phyloP scores from a whole-genome alignment of 768 basidiomycete species.

The Leucocoprinus leucothites region DNA sequence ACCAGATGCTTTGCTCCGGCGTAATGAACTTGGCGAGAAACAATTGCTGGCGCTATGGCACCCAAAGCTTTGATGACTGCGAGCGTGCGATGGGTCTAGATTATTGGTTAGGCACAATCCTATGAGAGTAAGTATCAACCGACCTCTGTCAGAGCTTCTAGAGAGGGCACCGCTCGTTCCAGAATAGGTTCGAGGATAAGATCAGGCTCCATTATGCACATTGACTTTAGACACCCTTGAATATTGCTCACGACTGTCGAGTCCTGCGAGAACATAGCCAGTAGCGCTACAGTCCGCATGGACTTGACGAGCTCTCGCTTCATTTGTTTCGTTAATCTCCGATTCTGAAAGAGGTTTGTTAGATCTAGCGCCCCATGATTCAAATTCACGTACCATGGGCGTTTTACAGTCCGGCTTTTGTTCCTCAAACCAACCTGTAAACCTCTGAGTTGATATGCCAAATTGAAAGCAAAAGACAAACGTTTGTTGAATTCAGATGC shows the following conservation, averaged over 20 bases:
- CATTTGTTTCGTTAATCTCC: slow-evolving; percentile 75
- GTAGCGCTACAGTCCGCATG: slow-evolving; percentile 74
- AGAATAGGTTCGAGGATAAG: slow-evolving; percentile 78
- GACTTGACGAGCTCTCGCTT: slow-evolving; percentile 82
- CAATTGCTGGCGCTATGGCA: slow-evolving; percentile 75
- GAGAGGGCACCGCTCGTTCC: slow-evolving; percentile 79
- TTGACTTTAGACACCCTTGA: slow-evolving; percentile 76
- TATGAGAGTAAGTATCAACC: slow-evolving; percentile 12
- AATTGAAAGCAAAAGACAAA: slow-evolving; percentile 22
- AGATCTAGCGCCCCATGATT: not conserved
- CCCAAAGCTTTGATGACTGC: slow-evolving; percentile 85
- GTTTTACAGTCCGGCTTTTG: slow-evolving; percentile 77
- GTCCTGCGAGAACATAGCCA: slow-evolving; percentile 92
- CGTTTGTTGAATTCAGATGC: slow-evolving; percentile 86
- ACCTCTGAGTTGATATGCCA: slow-evolving; percentile 2
- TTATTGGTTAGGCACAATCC: not conserved
- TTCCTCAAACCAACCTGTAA: slow-evolving; percentile 77
- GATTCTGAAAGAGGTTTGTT: slow-evolving; percentile 39
- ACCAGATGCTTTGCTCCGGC: slow-evolving; percentile 80
- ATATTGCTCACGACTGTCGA: slow-evolving; percentile 70
- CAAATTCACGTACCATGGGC: slow-evolving; percentile 41
- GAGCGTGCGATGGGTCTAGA: slow-evolving; percentile 77
- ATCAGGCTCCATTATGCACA: slow-evolving; percentile 84
- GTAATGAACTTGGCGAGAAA: slow-evolving; percentile 78
- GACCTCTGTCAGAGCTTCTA: slow-evolving; percentile 88